Evolutionary conservation across 495 filamentous ascomycete genomes (phyloP).

Genomic region (Xylaria curta): DNA sequence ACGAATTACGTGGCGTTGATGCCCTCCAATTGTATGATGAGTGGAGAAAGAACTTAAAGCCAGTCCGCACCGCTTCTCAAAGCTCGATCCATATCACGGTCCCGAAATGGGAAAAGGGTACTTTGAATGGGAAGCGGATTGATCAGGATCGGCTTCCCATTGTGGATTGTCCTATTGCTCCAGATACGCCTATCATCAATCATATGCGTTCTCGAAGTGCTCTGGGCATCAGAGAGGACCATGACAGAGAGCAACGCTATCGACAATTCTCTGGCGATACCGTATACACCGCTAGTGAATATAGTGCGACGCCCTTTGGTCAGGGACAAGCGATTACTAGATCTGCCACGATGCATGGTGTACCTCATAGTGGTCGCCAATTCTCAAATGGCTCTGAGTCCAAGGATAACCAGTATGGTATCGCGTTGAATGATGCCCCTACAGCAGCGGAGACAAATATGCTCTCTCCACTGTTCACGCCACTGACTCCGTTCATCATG

Average conservation of each 20-base stretch:
- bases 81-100: background rate
- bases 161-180: background rate
- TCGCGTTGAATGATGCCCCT: background rate
- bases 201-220: slow-evolving; percentile 24
- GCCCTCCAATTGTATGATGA: slow-evolving; percentile 6
- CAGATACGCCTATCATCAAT: background rate
- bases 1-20: background rate
- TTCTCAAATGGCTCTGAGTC: slow-evolving; percentile 10
- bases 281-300: background rate
- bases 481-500: slow-evolving; percentile 36
- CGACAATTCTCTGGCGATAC: slow-evolving; percentile 15
- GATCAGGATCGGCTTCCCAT: background rate
- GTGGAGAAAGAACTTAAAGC: slow-evolving; percentile 7
- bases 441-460: slow-evolving; percentile 1
- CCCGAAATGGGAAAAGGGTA: background rate
- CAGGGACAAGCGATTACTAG: background rate
- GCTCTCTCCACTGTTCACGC: slow-evolving; percentile 30
- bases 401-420: background rate
- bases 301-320: background rate
- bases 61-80: background rate
- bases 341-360: slow-evolving; percentile 18
- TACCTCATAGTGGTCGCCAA: background rate
- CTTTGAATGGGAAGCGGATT: background rate
- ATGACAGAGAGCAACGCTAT: background rate
- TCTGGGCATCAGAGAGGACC: slow-evolving; percentile 24